These are phyloP conservation scores for Pelargonium fulgidum DNA, from an alignment of 441 rosid genomes.

Conservation along the genomic window DNA sequence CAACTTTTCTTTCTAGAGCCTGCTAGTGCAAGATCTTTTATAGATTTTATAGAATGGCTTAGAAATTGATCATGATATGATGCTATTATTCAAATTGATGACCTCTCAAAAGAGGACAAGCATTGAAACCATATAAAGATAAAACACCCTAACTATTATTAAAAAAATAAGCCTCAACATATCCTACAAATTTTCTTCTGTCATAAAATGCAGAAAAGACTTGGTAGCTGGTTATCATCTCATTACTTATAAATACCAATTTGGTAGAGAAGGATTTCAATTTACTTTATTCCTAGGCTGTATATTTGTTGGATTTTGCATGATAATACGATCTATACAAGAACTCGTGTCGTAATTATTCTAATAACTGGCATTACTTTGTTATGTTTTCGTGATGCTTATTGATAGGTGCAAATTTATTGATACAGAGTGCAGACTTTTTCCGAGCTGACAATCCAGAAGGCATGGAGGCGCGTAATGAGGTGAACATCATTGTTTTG, in stretches of 20 bases:
- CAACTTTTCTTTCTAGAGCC: no score
- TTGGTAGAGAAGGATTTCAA: not conserved
- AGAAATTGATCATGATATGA: not conserved
- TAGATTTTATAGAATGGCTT: not conserved
- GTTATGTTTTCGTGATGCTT: conserved; percentile 17
- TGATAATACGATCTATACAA: not conserved
- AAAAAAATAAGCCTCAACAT: not conserved
- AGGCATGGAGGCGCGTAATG: conserved; percentile 97
- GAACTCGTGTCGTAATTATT: not conserved
- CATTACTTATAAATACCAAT: not conserved
- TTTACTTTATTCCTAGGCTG: not conserved
- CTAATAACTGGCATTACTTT: not conserved
- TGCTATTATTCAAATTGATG: not conserved
- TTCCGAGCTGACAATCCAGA: conserved; percentile 96
- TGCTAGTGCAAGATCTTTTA: not conserved
- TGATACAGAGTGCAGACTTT: conserved; percentile 88
- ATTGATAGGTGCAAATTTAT: conserved; percentile 25
- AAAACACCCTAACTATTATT: not conserved
- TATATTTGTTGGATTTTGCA: not conserved
- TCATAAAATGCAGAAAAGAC: not conserved
- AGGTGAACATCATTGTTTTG: conserved; percentile 44
- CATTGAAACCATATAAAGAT: conserved; percentile 1
- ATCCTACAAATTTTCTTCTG: not conserved
- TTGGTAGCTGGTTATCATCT: not conserved
- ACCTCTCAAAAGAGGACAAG: not conserved